phyloP scores from a whole-genome alignment of 106 monocot genomes.

The Vanilla planifolia region DNA sequence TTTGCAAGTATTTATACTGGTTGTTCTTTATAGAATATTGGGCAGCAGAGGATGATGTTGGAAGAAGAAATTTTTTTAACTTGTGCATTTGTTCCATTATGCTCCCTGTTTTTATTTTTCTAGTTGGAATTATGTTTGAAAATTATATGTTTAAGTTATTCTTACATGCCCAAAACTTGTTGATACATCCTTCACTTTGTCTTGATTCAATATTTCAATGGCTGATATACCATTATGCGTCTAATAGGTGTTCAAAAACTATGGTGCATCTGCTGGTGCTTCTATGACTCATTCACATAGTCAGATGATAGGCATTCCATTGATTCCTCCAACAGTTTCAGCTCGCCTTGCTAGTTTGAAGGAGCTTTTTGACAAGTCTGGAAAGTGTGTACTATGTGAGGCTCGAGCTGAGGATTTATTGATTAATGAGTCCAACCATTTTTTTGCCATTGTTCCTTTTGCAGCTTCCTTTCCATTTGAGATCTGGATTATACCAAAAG shows the following conservation, averaged over 20 bases:
- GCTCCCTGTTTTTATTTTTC: too few relatives aligned
- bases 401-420: conserved; percentile 38
- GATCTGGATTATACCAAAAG: conserved; percentile 73
- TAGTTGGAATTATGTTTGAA: too few relatives aligned
- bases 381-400: conserved; percentile 81
- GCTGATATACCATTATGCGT: conserved; percentile 5
- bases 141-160: too few relatives aligned
- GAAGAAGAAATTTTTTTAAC: too few relatives aligned
- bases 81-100: too few relatives aligned
- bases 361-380: conserved; percentile 46
- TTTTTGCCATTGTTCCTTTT: conserved; percentile 71
- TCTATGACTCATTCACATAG: conserved; percentile 97
- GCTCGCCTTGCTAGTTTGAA: conserved; percentile 60
- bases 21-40: too few relatives aligned
- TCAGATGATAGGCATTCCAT: conserved; percentile 83
- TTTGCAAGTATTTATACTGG: too few relatives aligned
- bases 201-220: neutral
- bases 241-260: conserved; percentile 86
- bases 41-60: too few relatives aligned
- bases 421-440: conserved; percentile 55
- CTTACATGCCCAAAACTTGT: too few relatives aligned
- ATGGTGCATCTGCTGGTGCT: conserved; percentile 92
- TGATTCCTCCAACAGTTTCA: conserved; percentile 66
- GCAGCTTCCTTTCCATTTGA: conserved; percentile 93
- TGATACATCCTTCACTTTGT: neutral